Evolutionary conservation across 108 stramenopile species (phyloP).

Genomic region (Conticribra weissflogii): DNA sequence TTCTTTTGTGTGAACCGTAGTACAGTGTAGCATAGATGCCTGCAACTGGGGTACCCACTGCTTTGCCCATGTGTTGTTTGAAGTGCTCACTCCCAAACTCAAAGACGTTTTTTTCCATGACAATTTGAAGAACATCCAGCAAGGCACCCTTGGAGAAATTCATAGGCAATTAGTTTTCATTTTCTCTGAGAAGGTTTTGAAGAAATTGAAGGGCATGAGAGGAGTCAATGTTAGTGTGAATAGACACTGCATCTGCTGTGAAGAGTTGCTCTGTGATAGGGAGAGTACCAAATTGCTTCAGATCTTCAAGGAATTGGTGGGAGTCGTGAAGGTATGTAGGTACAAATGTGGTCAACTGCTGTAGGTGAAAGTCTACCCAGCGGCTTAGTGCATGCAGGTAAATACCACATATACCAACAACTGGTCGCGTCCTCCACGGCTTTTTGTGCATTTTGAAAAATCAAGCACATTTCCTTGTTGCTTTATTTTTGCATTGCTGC

Average conservation of each 20-base stretch:
- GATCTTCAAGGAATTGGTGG: neutral
- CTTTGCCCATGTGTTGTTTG: slow-evolving; percentile 17
- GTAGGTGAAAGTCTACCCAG: neutral
- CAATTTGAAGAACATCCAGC: slow-evolving; percentile 2
- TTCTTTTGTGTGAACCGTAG: slow-evolving; percentile 20
- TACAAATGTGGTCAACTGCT: neutral
- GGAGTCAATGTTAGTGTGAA: slow-evolving; percentile 43
- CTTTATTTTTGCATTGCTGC: neutral
- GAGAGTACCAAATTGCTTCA: slow-evolving; percentile 1
- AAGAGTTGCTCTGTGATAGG: slow-evolving; percentile 23
- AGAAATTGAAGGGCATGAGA: slow-evolving; percentile 15
- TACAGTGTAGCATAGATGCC: slow-evolving; percentile 20
- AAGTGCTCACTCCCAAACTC: slow-evolving; percentile 25
- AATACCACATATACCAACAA: neutral
- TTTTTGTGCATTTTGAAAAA: neutral
- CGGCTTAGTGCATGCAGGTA: neutral
- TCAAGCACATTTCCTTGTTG: neutral
- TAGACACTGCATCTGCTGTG: slow-evolving; percentile 38
- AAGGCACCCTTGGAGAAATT: slow-evolving; percentile 8
- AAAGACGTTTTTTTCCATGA: slow-evolving; percentile 21
- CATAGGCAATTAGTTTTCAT: neutral
- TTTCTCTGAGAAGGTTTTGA: neutral
- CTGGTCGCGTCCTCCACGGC: neutral
- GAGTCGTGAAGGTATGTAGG: slow-evolving; percentile 6
- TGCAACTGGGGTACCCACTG: slow-evolving; percentile 34